These are phyloP conservation scores for Capsella rubella DNA, from an alignment of 441 rosid genomes.

Conservation along the genomic window DNA sequence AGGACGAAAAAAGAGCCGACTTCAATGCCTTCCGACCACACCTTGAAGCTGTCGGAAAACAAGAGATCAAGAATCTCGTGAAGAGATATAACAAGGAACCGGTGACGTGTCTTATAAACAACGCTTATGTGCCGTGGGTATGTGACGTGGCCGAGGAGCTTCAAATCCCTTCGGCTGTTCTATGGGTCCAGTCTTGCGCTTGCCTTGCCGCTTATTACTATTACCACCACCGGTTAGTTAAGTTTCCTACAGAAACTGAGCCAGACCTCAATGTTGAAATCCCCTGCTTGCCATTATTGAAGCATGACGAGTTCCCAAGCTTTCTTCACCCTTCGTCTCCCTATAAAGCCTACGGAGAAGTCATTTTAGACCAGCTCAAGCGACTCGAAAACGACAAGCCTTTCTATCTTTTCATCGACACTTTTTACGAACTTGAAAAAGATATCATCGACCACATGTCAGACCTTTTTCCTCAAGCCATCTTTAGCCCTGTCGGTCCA, in stretches of 20 bases:
- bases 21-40: too few relatives aligned
- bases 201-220: conserved; percentile 65
- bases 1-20: too few relatives aligned
- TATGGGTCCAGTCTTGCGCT: conserved; percentile 84
- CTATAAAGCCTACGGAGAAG: conserved; percentile 41
- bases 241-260: conserved; percentile 56
- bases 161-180: conserved; percentile 72
- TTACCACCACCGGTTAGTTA: conserved; percentile 49
- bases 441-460: conserved; percentile 64
- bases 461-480: conserved; percentile 37
- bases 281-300: conserved; percentile 61
- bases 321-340: conserved; percentile 61
- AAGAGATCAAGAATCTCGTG: conserved; percentile 50
- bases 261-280: conserved; percentile 59
- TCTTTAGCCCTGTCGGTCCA: conserved; percentile 63
- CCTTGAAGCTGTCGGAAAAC: conserved; percentile 42
- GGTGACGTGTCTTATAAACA: conserved; percentile 66
- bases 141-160: conserved; percentile 67
- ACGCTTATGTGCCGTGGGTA: conserved; percentile 81
- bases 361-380: conserved; percentile 60
- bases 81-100: conserved; percentile 52
- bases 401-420: conserved; percentile 65
- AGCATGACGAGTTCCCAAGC: conserved; percentile 73
- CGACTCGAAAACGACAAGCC: conserved; percentile 47
- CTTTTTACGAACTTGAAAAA: conserved; percentile 62